These are phyloP conservation scores for Orbilia ellipsospora DNA, from an alignment of 2,329 filamentous ascomycete species.

Conservation along the genomic window DNA sequence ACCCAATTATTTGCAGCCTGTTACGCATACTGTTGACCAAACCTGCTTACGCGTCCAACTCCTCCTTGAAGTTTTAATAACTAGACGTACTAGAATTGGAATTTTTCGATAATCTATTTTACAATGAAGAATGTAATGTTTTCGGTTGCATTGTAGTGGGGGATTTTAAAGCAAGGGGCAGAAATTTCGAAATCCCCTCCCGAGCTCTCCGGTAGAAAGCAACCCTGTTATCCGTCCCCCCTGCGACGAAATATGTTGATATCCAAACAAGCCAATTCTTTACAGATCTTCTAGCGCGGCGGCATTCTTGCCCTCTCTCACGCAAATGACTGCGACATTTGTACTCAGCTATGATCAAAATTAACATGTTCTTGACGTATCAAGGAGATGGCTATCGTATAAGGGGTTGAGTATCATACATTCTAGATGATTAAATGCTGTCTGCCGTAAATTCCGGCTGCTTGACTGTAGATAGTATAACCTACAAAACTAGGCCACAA, in stretches of 20 bases:
- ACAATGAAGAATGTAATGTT: slow-evolving; percentile 22
- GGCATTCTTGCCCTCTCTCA: background rate
- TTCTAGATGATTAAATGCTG: background rate
- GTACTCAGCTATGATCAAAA: background rate
- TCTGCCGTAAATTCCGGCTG: too few relatives aligned
- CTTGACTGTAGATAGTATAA: too few relatives aligned
- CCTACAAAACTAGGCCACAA: too few relatives aligned
- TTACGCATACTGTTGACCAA: background rate
- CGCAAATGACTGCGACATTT: background rate
- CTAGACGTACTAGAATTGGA: background rate
- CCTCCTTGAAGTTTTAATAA: too few relatives aligned
- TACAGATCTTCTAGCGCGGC: background rate
- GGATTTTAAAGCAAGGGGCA: slow-evolving; percentile 22
- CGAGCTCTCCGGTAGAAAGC: background rate
- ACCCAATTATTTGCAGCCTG: too few relatives aligned
- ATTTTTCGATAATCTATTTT: slow-evolving; percentile 5
- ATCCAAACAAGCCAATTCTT: background rate
- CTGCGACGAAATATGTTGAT: background rate
- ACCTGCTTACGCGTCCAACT: background rate
- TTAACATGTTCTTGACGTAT: background rate
- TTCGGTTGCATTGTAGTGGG: slow-evolving; percentile 4
- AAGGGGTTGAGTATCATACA: background rate
- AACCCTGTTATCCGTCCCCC: background rate
- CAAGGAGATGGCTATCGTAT: slow-evolving; percentile 2
- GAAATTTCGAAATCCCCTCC: background rate